Evolutionary conservation across 2,329 filamentous ascomycete genomes (phyloP).

Genomic region (Sporothrix variecibatus): DNA sequence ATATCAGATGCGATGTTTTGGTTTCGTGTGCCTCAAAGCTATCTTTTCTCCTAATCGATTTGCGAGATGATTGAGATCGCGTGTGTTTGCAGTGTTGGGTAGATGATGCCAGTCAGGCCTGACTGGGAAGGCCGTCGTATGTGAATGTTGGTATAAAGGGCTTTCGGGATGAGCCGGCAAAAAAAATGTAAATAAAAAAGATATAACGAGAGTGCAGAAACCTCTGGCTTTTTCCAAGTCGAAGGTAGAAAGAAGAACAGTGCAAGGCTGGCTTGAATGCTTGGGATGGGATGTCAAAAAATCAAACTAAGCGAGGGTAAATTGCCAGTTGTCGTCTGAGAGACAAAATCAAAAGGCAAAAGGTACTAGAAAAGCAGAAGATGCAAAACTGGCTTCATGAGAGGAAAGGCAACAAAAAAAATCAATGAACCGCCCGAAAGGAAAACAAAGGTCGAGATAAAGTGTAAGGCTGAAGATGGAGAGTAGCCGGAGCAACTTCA

Average conservation of each 20-base stretch:
- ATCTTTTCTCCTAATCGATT: no score
- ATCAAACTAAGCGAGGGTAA: slow-evolving; percentile 13
- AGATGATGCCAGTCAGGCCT: slow-evolving; percentile 28
- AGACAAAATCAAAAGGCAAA: neutral
- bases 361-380: neutral
- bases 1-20: neutral
- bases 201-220: neutral
- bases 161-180: neutral
- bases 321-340: slow-evolving; percentile 1
- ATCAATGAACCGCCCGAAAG: neutral
- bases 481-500: neutral
- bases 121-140: slow-evolving; percentile 26
- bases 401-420: neutral
- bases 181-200: neutral
- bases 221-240: neutral
- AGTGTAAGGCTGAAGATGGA: neutral
- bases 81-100: neutral
- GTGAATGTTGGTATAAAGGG: slow-evolving; percentile 7
- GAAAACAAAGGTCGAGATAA: slow-evolving; percentile 17
- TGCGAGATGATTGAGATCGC: neutral
- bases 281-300: neutral
- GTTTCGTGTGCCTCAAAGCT: no score
- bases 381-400: slow-evolving; percentile 13
- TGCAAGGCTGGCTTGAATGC: neutral
- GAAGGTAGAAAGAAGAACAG: neutral